Percentiles rank a stretch among this genome's conserved stretches.
Conservation (phyloP, 768 basidiomycete genomes). For the Rhizopogon roseolus region DNA sequence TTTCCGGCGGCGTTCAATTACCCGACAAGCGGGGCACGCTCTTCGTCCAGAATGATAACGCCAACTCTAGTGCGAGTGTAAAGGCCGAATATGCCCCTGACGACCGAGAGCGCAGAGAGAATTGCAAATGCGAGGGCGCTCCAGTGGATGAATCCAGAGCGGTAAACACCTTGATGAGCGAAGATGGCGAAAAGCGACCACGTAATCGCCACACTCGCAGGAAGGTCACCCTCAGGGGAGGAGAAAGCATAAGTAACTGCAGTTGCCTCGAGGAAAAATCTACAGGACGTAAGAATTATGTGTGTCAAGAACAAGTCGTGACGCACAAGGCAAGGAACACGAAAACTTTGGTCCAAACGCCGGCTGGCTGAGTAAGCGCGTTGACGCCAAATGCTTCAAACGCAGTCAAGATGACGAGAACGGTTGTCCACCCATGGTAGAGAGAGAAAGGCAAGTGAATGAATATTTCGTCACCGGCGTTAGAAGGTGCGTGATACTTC, state of each 20-base stretch:
- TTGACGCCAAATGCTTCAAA: conserved; percentile 90
- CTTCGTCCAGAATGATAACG: conserved; percentile 76
- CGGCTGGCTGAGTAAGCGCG: conserved; percentile 56
- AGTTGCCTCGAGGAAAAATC: conserved; percentile 90
- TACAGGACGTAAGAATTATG: conserved; percentile 19
- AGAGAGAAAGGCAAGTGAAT: conserved; percentile 95
- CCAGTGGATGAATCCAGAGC: conserved; percentile 84
- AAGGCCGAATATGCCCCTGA: conserved; percentile 67
- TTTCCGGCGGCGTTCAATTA: conserved; percentile 9
- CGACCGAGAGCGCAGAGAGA: conserved; percentile 77
- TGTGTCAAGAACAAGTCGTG: conserved; percentile 4
- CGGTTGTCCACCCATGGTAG: conserved; percentile 90
- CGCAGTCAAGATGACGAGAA: conserved; percentile 73
- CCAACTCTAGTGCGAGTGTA: conserved; percentile 39
- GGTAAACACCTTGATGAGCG: conserved; percentile 51
- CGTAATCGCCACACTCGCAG: conserved; percentile 85
- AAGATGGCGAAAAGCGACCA: conserved; percentile 97
- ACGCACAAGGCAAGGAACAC: conserved; percentile 86
- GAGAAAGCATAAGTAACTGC: conserved; percentile 95
- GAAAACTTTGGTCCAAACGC: conserved; percentile 91
- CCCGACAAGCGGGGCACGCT: conserved; percentile 77
- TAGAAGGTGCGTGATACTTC: conserved; percentile 70
- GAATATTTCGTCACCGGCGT: conserved; percentile 74
- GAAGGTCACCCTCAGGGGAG: conserved; percentile 84
- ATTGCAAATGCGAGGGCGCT: conserved; percentile 80